Evolutionary conservation across 139 green algal species (phyloP).

Genomic region (Limnomonas spitsbergensis): DNA sequence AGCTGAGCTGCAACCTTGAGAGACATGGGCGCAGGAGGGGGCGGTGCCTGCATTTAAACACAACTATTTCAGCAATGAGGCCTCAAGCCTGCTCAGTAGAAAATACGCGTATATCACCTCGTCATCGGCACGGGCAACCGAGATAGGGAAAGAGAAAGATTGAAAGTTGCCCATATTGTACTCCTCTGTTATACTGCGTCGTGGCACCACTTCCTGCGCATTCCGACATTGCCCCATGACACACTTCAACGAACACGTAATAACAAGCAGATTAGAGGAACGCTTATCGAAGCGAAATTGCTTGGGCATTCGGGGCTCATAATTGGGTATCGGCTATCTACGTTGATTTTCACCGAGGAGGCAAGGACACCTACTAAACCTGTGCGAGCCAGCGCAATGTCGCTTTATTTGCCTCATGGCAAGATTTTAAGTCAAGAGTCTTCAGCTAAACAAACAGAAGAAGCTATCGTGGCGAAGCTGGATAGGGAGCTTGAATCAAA

Average conservation of each 20-base stretch:
- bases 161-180: background rate
- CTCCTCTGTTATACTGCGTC: background rate
- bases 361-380: too few species aligned
- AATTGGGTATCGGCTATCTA: background rate
- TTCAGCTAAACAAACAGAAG: background rate
- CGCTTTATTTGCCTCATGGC: too few species aligned
- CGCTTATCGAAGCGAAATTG: background rate
- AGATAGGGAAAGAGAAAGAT: background rate
- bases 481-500: background rate
- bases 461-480: background rate
- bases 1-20: background rate
- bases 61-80: background rate
- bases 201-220: background rate
- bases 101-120: conserved; percentile 1
- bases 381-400: too few species aligned
- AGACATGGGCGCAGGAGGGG: background rate
- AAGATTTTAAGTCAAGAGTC: too few species aligned
- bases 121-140: background rate
- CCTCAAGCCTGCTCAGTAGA: background rate
- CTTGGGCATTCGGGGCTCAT: background rate
- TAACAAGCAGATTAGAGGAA: background rate
- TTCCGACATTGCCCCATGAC: background rate
- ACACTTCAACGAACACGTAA: background rate
- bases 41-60: background rate
- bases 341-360: background rate